Base-by-base conservation (phyloP, 805 yeast genomes). In the Pichia californica region DNA sequence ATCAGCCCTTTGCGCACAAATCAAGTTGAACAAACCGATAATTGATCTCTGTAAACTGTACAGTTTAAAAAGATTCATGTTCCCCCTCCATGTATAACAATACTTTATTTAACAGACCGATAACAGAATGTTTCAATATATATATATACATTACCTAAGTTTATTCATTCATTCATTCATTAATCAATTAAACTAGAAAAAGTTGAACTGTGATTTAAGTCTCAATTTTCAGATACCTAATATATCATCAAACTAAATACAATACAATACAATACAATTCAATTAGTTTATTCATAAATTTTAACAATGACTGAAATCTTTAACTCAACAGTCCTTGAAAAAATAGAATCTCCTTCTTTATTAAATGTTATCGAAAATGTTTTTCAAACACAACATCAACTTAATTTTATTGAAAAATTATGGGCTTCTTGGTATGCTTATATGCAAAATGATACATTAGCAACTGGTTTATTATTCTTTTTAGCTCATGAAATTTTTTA, bases 351-450 rank as follows among this genome's bases (percentile, higher is more conserved):
- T 18, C 61, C 64, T 9, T 46, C 71, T 5, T 62, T 63, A 40
- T 35, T 52, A 4, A 61, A 59, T 32, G 67, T 73, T 11, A 53
- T 64, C 28, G 51, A 56, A 31, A 66, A 66, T 44, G 63, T 74
- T 14, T 55, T 55, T 30, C 57, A 54, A 21, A 53, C 62, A 19
- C 74, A 72, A 53, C 64, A 68, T 3, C 71, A 74, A 15, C 60
- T 74, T 36, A 71, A 63, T 41, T 11, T 60, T 11, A 33, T 68
- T 15, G 81, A 76, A 53, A 69, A 69, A 48, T 32, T 68, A 26
- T 76, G 82, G 82, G 77, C 75, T 10, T 58, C 79, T 6, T 76
- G 76, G 71, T 76, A 76, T 58, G 62, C 65, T 10, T 75, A 72
- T 56, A 71, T 76, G 60, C 68, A 67, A 46, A 75, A 75, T 52